These are phyloP conservation scores for Triticum turgidum DNA, from an alignment of 176 grass and related monocot genomes.

Conservation along the genomic window DNA sequence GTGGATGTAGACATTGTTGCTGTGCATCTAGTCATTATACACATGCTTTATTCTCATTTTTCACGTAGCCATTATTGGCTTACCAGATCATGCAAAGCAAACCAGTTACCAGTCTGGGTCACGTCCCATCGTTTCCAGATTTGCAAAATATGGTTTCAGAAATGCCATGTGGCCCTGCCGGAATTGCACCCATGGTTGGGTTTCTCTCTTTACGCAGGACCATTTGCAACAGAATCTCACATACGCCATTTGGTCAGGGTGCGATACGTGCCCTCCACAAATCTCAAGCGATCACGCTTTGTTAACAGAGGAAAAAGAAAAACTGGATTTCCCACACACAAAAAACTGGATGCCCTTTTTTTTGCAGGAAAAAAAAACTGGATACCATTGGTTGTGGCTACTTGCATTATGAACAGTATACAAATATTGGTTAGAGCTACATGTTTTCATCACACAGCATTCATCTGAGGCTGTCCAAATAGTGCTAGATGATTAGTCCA, in stretches of 20 bases:
- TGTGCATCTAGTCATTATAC: not conserved
- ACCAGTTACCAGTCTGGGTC: not conserved
- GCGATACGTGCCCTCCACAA: not conserved
- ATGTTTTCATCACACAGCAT: not conserved
- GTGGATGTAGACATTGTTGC: not conserved
- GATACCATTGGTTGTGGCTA: not conserved
- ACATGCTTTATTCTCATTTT: conserved; percentile 21
- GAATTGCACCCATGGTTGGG: too few relatives aligned
- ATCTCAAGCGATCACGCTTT: not conserved
- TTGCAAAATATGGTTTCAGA: too few relatives aligned
- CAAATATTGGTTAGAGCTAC: not conserved
- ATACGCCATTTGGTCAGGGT: conserved; percentile 25
- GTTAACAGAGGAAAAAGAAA: not conserved
- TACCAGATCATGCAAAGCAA: conserved; percentile 24
- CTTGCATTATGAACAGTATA: not conserved
- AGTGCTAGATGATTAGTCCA: too few relatives aligned
- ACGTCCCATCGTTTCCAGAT: too few relatives aligned
- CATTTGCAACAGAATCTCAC: conserved; percentile 36
- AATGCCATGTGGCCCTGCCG: too few relatives aligned
- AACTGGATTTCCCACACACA: not conserved
- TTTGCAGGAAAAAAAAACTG: too few relatives aligned
- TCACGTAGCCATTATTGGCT: not conserved
- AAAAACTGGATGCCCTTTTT: not conserved
- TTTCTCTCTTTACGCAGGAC: not conserved
- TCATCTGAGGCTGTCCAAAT: not conserved